phyloP scores from a whole-genome alignment of 495 filamentous ascomycete species.

The Penicillium goetzii region DNA sequence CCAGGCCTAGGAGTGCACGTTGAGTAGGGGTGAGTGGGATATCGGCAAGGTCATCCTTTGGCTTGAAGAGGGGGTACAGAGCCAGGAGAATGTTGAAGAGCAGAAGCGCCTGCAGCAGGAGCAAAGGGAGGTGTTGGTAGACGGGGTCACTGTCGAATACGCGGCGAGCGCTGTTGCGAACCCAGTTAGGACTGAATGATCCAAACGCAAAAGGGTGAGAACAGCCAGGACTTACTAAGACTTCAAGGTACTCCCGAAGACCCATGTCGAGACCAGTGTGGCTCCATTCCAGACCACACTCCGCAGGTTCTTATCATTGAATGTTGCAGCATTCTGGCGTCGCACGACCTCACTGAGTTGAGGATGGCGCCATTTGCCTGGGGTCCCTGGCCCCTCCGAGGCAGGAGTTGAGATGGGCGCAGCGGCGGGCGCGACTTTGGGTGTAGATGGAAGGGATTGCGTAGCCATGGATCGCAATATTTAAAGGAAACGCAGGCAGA shows the following conservation, averaged over 20 bases:
- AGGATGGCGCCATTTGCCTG: conserved; percentile 89
- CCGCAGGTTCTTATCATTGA: conserved; percentile 69
- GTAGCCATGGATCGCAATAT: conserved; percentile 41
- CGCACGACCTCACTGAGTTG: conserved; percentile 74
- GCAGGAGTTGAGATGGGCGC: conserved; percentile 45
- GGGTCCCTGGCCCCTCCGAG: conserved; percentile 55
- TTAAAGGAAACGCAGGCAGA: background rate
- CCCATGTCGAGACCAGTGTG: conserved; percentile 55
- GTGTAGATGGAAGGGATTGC: conserved; percentile 56
- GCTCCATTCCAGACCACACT: conserved; percentile 65
- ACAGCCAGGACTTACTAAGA: conserved; percentile 36
- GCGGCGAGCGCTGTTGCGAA: conserved; percentile 29
- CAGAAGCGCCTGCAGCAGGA: conserved; percentile 60
- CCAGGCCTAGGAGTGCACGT: conserved; percentile 79
- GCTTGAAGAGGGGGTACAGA: conserved; percentile 67
- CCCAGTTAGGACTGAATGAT: conserved; percentile 9
- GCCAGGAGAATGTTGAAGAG: conserved; percentile 67
- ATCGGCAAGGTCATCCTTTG: conserved; percentile 77
- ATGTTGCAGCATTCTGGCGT: conserved; percentile 72
- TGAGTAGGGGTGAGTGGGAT: conserved; percentile 91
- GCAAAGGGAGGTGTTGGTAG: conserved; percentile 46
- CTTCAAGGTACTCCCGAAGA: conserved; percentile 41
- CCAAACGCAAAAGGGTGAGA: background rate
- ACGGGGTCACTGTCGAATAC: conserved; percentile 27
- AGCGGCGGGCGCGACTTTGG: conserved; percentile 55